These are phyloP conservation scores for Pinus tabuliformis DNA, from an alignment of 75 land plant genomes.

Conservation along the genomic window DNA sequence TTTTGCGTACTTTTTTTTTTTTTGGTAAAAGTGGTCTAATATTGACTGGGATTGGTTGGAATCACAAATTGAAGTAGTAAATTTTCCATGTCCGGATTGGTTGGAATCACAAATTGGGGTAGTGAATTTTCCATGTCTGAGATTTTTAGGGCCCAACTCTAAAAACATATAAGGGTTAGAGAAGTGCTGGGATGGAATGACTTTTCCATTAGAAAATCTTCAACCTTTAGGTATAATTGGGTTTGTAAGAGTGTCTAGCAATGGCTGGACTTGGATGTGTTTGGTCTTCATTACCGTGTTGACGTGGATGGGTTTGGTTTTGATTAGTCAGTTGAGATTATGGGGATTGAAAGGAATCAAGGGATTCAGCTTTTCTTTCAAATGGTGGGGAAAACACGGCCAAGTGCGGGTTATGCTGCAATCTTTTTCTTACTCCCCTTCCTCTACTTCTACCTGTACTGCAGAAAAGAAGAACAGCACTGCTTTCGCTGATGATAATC, in stretches of 20 bases:
- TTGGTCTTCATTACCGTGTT: not conserved
- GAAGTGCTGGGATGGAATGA: not conserved
- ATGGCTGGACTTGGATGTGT: not conserved
- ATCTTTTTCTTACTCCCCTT: not conserved
- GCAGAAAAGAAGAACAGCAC: not conserved
- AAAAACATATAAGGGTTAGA: too few relatives aligned
- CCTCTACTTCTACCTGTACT: not conserved
- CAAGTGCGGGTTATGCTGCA: not conserved
- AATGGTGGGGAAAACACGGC: not conserved
- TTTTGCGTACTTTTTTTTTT: too few relatives aligned
- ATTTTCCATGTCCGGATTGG: too few relatives aligned
- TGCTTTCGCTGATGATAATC: not conserved
- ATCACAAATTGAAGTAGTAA: too few relatives aligned
- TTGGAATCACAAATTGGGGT: too few relatives aligned
- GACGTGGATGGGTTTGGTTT: not conserved
- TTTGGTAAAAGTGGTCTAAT: too few relatives aligned
- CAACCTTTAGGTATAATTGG: not conserved
- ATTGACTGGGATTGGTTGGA: too few relatives aligned
- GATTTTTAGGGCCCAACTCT: too few relatives aligned
- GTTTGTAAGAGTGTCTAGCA: not conserved
- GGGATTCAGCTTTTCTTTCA: not conserved
- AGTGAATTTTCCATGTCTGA: too few relatives aligned
- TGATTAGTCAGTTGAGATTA: not conserved
- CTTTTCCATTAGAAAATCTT: not conserved
- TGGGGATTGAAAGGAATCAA: not conserved